Evolutionary conservation across 1,284 basidiomycete genomes (phyloP).

Genomic region (Tremellales sp.): DNA sequence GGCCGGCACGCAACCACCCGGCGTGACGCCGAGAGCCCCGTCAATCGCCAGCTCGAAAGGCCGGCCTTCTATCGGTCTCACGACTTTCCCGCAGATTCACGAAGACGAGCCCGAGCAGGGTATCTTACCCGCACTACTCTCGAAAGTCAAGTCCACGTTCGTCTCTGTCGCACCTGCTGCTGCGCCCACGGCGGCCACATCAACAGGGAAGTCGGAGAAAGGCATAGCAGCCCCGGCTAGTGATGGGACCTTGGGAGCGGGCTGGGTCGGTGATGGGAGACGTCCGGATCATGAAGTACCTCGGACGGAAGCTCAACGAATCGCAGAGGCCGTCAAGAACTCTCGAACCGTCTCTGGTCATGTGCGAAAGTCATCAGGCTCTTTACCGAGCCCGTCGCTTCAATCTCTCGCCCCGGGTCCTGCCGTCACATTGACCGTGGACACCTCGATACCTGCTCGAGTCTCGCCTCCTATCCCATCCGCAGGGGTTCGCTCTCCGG

Average conservation of each 20-base stretch:
- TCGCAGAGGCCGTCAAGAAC: conserved; percentile 34
- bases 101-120: conserved; percentile 47
- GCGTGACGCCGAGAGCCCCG: no score
- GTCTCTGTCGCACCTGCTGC: conserved; percentile 11
- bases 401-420: neutral
- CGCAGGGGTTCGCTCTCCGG: no score
- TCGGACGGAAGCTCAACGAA: conserved; percentile 41
- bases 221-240: neutral
- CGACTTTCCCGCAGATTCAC: conserved; percentile 47
- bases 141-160: conserved; percentile 47
- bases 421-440: conserved; percentile 19
- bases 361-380: conserved; percentile 1
- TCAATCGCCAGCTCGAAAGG: neutral
- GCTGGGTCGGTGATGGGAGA: conserved; percentile 1
- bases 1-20: no score
- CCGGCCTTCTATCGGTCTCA: conserved; percentile 16
- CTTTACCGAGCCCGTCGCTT: conserved; percentile 1
- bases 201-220: neutral
- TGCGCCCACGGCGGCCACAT: neutral
- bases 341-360: neutral
- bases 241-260: neutral
- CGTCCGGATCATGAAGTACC: neutral
- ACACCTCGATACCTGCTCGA: conserved; percentile 12
- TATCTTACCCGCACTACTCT: conserved; percentile 42
- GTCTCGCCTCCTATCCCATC: no score